phyloP scores from a whole-genome alignment of 331 rosid genomes.

The Rosa hybrid region DNA sequence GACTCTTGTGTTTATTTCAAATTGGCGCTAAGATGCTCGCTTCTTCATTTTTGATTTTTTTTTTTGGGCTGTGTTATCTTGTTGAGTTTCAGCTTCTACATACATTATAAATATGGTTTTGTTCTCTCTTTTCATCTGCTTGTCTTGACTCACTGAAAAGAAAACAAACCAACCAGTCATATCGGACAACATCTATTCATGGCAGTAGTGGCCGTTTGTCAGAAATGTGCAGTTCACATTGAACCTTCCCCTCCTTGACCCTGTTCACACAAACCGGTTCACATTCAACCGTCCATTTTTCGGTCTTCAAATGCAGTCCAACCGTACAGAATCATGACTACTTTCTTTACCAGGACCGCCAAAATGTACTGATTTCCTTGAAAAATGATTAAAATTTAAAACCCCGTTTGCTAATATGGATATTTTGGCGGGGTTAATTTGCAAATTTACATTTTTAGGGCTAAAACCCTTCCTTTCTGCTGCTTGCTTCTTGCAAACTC shows the following conservation, averaged over 20 bases:
- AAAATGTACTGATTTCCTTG: not conserved
- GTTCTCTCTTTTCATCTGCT: not conserved
- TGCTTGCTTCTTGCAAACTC: conserved; percentile 4
- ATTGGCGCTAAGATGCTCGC: not conserved
- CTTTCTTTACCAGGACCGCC: no score
- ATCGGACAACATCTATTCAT: not conserved
- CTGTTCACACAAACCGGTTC: no score
- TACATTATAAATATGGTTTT: not conserved
- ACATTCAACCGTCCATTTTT: no score
- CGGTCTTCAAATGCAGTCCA: no score
- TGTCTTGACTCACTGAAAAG: no score
- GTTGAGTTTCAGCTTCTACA: not conserved
- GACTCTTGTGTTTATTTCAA: not conserved
- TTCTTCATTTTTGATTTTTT: not conserved
- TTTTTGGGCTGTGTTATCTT: not conserved
- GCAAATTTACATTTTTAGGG: not conserved
- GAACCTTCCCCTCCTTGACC: not conserved
- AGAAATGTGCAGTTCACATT: not conserved
- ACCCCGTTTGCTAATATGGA: no score
- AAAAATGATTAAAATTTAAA: not conserved
- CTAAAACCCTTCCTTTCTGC: not conserved
- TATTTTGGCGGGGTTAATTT: not conserved
- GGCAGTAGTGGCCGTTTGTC: not conserved
- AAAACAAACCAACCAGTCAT: no score
- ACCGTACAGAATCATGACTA: no score